Evolutionary conservation across 352 stramenopile species (phyloP), one percentile per base, ranked within the genome.

Genomic region (Phytophthora cajani): DNA sequence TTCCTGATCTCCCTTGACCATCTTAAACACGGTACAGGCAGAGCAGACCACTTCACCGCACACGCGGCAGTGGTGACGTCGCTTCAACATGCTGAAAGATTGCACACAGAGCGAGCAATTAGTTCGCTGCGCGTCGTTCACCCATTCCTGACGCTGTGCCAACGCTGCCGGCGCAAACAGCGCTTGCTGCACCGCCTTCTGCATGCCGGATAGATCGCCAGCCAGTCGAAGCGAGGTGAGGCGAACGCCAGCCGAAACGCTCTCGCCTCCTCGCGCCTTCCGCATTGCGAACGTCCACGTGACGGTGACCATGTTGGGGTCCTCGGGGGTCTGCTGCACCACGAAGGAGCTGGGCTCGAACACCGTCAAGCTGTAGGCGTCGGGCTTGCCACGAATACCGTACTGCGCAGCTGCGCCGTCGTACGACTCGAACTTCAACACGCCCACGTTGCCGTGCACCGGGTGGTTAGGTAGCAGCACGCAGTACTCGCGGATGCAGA

Each of bases 31-130:
- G 0, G 88, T 93, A 62, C 88, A 95, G 8, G 77, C 76, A 0
- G 82, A 84, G 57, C 90, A 97, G 17, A 97, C 88, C n/a, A 97
- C 88, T 64, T 94, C 88, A 4, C 90, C 90, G 52, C 90, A 97
- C 11, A 94, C 85, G 40, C 90, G 86, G 55, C 90, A 97, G 69
- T 97, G 90, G 63, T 97, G 90, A 25, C 87, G 87, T 33, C 89
- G 81, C 64, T 88, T 89, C n/a, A 96, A 69, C 80, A 95, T 86
- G 27, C 80, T 71, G 27, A 96, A 96, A 0, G 82, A 79, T 58
- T 93, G 89, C 14, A 90, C 77, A 42, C 89, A 96, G 2, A 94
- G 73, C 46, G 83, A 93, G 75, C 89, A 96, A 62, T 92, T 92
- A 36, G 83, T 84, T 30, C 89, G 85, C 33, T 92, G 78, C 10